phyloP scores from a whole-genome alignment of 2,329 filamentous ascomycete genomes.

The Penicillium decumbens region DNA sequence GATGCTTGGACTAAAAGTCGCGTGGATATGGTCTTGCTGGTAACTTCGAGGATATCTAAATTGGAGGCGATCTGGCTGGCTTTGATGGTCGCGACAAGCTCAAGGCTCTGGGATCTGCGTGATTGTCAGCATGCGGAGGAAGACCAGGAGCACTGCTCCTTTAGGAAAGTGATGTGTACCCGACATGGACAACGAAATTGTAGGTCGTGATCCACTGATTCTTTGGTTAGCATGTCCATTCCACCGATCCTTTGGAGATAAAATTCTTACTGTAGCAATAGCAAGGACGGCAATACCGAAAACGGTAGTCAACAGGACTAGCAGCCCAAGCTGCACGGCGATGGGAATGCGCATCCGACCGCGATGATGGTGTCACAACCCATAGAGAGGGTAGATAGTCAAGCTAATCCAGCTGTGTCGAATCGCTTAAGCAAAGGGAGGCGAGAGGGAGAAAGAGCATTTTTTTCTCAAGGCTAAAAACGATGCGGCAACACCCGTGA shows the following conservation, averaged over 20 bases:
- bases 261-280: constrained; percentile 52
- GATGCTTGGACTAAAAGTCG: constrained; percentile 52
- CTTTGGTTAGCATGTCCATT: not conserved
- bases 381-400: not conserved
- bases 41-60: constrained; percentile 72
- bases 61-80: constrained; percentile 74
- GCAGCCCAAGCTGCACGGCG: constrained; percentile 74
- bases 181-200: constrained; percentile 55
- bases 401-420: not conserved
- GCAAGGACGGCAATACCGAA: constrained; percentile 72
- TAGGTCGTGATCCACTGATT: constrained; percentile 56
- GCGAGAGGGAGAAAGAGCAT: not conserved
- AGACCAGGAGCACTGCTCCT: not conserved
- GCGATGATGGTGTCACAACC: not conserved
- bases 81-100: constrained; percentile 79
- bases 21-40: constrained; percentile 66
- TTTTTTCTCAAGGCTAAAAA: not conserved
- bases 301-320: constrained; percentile 72
- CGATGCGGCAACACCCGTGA: not conserved
- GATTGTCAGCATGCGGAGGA: constrained; percentile 4
- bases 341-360: constrained; percentile 74
- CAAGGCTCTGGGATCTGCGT: constrained; percentile 55
- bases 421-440: not conserved
- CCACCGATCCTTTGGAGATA: not conserved
- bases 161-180: constrained; percentile 28